phyloP scores from a whole-genome alignment of 164 flowering plant species.

The Chimonanthus praecox region DNA sequence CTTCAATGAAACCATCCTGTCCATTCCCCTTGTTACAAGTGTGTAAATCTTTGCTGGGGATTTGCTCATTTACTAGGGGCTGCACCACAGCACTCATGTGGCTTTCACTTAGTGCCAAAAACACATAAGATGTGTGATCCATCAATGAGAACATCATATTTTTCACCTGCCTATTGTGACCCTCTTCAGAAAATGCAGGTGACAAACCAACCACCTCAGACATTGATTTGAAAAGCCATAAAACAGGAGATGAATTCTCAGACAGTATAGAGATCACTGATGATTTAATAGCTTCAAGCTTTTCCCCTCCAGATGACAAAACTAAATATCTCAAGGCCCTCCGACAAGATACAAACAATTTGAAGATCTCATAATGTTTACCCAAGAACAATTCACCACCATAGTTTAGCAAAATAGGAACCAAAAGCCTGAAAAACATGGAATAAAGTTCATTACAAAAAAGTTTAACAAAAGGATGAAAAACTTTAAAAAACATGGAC shows the following conservation, averaged over 20 bases:
- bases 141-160: slow-evolving; percentile 46
- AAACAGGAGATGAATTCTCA: slow-evolving; percentile 29
- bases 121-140: slow-evolving; percentile 66
- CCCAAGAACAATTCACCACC: slow-evolving; percentile 10
- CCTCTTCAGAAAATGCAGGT: slow-evolving; percentile 26
- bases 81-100: slow-evolving; percentile 25
- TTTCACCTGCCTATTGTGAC: slow-evolving; percentile 20
- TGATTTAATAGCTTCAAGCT: slow-evolving; percentile 25
- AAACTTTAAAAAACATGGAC: background rate
- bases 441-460: background rate
- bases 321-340: slow-evolving; percentile 52
- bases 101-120: slow-evolving; percentile 42
- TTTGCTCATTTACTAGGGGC: slow-evolving; percentile 9
- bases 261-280: slow-evolving; percentile 20
- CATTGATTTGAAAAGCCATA: slow-evolving; percentile 71
- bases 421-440: slow-evolving; percentile 47
- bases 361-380: slow-evolving; percentile 31
- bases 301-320: slow-evolving; percentile 39
- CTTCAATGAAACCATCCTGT: slow-evolving; percentile 14
- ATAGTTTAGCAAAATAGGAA: slow-evolving; percentile 35
- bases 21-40: slow-evolving; percentile 8
- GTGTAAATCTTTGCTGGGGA: slow-evolving; percentile 13
- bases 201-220: slow-evolving; percentile 32
- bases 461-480: background rate
- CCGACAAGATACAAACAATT: slow-evolving; percentile 62